These are phyloP conservation scores for Mycocentrospora acerina DNA, from an alignment of 2,329 filamentous ascomycete species.

Conservation along the genomic window DNA sequence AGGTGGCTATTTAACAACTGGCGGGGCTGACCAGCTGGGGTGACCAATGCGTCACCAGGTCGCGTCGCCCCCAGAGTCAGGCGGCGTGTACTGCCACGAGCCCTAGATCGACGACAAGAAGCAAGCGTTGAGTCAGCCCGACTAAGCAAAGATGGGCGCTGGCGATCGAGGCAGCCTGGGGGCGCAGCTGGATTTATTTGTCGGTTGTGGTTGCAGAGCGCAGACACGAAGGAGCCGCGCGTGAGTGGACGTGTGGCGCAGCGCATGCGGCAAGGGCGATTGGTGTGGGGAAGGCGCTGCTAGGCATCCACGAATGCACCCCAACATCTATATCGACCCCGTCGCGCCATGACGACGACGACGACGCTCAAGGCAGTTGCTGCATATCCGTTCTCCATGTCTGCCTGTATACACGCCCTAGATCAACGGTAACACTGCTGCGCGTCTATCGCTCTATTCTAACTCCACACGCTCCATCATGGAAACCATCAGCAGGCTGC, in stretches of 20 bases:
- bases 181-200: conserved; percentile 8
- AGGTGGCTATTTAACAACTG: too few species aligned
- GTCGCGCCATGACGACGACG: conserved; percentile 5
- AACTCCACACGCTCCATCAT: conserved; percentile 20
- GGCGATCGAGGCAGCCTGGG: not conserved
- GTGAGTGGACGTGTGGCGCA: not conserved
- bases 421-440: conserved; percentile 18
- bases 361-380: conserved; percentile 32
- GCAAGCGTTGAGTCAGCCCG: too few species aligned
- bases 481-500: conserved; percentile 40
- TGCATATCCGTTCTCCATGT: conserved; percentile 23
- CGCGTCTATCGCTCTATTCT: conserved; percentile 7
- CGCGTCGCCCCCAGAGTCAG: too few species aligned
- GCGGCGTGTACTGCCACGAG: too few species aligned
- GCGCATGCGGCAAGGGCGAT: conserved; percentile 6
- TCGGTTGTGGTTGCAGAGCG: too few species aligned
- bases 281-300: conserved; percentile 15
- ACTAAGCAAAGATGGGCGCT: too few species aligned
- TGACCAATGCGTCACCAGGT: too few species aligned
- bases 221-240: conserved; percentile 3
- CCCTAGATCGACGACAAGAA: too few species aligned
- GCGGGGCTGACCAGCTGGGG: too few species aligned
- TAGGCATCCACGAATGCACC: conserved; percentile 38
- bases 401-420: conserved; percentile 7
- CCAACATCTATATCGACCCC: conserved; percentile 19